Percentiles rank a stretch among this genome's conserved stretches.
Conservation (phyloP, 371 early-diverging fungal species). For the Smittium culicis region DNA sequence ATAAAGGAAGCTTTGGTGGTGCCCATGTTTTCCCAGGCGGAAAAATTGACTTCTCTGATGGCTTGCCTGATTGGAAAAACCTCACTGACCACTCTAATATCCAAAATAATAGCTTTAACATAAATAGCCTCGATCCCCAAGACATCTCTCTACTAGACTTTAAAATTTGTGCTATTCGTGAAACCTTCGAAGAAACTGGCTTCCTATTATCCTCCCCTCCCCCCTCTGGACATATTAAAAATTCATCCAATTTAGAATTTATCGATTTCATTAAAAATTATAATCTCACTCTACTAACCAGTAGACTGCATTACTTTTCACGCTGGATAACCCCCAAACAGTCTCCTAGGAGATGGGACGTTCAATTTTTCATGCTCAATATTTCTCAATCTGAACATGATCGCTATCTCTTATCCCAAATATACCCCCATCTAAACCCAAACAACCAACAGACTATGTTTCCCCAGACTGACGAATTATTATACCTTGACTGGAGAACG, state of each 20-base stretch:
- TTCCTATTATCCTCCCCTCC: constrained; percentile 22
- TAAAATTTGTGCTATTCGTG: constrained; percentile 61
- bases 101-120: not conserved
- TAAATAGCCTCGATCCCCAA: not conserved
- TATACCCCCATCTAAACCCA: constrained; percentile 6
- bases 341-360: constrained; percentile 50
- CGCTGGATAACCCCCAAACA: constrained; percentile 65
- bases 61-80: not conserved
- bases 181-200: constrained; percentile 72
- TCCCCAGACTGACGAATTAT: constrained; percentile 34
- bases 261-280: constrained; percentile 35
- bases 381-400: constrained; percentile 23
- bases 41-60: constrained; percentile 15
- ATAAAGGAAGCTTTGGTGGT: constrained; percentile 17
- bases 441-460: constrained; percentile 21
- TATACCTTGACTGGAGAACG: constrained; percentile 47
- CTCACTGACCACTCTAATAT: not conserved
- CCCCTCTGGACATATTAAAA: not conserved
- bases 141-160: constrained; percentile 13
- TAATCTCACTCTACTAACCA: constrained; percentile 34
- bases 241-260: constrained; percentile 38
- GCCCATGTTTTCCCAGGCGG: constrained; percentile 31
- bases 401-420: constrained; percentile 15
- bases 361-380: constrained; percentile 52
- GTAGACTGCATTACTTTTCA: constrained; percentile 39